Evolutionary conservation across 2,329 filamentous ascomycete genomes (phyloP).

Genomic region (Clarireedia paspali): DNA sequence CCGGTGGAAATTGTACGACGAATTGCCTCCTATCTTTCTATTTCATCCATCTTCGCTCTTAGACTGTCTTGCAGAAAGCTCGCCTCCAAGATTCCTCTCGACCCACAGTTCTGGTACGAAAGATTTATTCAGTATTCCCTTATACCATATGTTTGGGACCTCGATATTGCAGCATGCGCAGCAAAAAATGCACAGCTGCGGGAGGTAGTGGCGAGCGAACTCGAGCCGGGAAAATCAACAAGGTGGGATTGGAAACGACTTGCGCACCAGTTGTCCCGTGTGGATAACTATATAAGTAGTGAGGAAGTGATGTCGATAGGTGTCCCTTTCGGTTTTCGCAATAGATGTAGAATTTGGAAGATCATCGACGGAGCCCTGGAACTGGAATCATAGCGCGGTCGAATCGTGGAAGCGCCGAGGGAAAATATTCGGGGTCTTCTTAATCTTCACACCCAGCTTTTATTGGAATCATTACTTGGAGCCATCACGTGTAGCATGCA

Average conservation of each 20-base stretch:
- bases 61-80: neutral
- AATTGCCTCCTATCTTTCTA: neutral
- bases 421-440: too few relatives aligned
- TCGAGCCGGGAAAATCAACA: too few relatives aligned
- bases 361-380: neutral
- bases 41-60: neutral
- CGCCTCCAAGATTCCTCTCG: neutral
- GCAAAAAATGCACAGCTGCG: neutral
- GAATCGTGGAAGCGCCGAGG: too few relatives aligned
- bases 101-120: neutral
- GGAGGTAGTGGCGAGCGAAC: too few relatives aligned
- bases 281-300: neutral
- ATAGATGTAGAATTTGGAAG: constrained; percentile 1
- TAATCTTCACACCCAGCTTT: too few relatives aligned
- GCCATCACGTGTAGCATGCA: too few relatives aligned
- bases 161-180: neutral
- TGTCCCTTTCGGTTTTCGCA: neutral
- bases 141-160: neutral
- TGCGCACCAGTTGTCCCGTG: neutral
- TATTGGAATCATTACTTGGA: too few relatives aligned
- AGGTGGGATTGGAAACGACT: neutral
- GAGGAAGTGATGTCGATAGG: neutral
- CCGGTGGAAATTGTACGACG: neutral
- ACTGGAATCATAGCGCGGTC: too few relatives aligned
- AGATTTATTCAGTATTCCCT: neutral